Evolutionary conservation across 768 basidiomycete species (phyloP).

Genomic region (Calocera viscosa): DNA sequence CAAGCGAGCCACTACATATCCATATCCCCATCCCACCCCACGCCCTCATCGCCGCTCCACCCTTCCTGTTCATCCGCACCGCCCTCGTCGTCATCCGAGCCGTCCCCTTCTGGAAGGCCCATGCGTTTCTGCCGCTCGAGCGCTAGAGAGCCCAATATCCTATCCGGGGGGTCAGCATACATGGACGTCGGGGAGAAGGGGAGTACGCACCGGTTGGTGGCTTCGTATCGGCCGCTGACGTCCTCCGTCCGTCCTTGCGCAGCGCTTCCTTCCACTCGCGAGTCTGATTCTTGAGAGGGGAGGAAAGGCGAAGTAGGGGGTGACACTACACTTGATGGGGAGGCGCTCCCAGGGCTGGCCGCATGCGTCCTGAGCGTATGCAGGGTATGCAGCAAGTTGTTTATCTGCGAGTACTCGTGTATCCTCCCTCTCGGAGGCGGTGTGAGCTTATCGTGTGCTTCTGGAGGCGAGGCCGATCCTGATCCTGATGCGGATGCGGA

Average conservation of each 20-base stretch:
- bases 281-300: neutral
- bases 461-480: neutral
- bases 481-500: neutral
- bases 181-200: neutral
- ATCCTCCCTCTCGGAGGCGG: neutral
- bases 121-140: neutral
- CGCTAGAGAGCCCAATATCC: constrained; percentile 4
- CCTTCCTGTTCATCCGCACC: neutral
- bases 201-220: neutral
- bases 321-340: neutral
- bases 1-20: neutral
- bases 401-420: constrained; percentile 5
- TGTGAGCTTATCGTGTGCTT: neutral
- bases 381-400: constrained; percentile 1
- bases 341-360: neutral
- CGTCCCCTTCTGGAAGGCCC: neutral
- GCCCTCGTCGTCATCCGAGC: neutral
- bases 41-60: neutral
- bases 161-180: neutral
- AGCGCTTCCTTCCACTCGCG: neutral
- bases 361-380: neutral
- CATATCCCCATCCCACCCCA: neutral
- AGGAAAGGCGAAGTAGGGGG: neutral
- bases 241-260: neutral
- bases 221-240: neutral